Evolutionary conservation across 129 eudicot genomes (phyloP), one percentile per base, ranked within the genome.

Genomic region (Flaveria robusta): DNA sequence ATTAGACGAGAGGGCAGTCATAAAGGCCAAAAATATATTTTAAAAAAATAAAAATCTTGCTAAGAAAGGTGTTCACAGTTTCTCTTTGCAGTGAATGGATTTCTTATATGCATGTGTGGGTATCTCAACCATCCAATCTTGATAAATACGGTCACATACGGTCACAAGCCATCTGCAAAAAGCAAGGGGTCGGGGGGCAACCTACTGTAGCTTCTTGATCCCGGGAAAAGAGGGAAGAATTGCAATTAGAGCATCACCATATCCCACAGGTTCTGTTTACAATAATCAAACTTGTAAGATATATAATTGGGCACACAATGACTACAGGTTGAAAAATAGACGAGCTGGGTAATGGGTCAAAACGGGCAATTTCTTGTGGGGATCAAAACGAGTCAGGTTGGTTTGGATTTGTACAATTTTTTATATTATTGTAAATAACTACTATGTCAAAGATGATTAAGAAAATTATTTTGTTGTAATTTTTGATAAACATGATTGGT

Each of bases 201-300:
- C 54, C 84, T 73, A 74, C 79, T 81, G 85, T 69, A 91, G 91
- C 86, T 84, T 90, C 88, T 89, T 87, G 81, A 93, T 93, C 59
- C 98, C 98, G 16, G 96, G 98, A 72, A 93, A 93, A 23, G 98
- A 90, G 41, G 98, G 98, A 65, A 93, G 95, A 69, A 93, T 78
- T 60, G 95, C 95, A 19, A 93, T 82, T 23, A 93, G 88, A 82
- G 98, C 79, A 78, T 93, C 98, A 23, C 96, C 98, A 54, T 90
- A 93, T 59, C 98, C 98, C 43, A 93, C 96, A 9, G 98, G 92
- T 43, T 88, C 98, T 93, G 92, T 79, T 43, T 24, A 83, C 47
- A 50, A 70, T 23, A 73, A 77, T 1, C 39, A 20, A 26, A 9
- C 24, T 71, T 5, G 68, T 78, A 52, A 69, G 37, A 66, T 37